Evolutionary conservation across 2,329 filamentous ascomycete species (phyloP).

Genomic region (Calonectria montana): DNA sequence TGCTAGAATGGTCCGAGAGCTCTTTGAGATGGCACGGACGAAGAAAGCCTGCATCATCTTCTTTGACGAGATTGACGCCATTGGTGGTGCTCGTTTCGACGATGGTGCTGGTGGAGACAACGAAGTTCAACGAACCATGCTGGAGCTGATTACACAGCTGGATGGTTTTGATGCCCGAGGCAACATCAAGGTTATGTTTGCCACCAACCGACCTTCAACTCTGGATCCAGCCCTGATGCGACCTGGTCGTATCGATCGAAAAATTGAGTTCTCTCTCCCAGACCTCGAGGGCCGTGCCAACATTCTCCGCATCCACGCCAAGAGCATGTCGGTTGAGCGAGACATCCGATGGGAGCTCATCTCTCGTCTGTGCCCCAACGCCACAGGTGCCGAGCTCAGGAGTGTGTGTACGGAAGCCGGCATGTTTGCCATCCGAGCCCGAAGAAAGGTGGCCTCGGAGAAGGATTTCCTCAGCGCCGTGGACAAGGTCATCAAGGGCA

Average conservation of each 20-base stretch:
- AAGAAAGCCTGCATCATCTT: slow-evolving; percentile 99
- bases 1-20: slow-evolving; percentile 96
- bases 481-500: slow-evolving; percentile 99
- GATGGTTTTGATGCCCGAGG: slow-evolving; percentile 96
- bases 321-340: slow-evolving; percentile 99
- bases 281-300: slow-evolving; percentile 98
- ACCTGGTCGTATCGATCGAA: slow-evolving; percentile 96
- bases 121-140: slow-evolving; percentile 97
- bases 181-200: slow-evolving; percentile 99
- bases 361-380: slow-evolving; percentile 95
- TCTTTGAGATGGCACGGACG: slow-evolving; percentile 99
- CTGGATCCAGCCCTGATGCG: slow-evolving; percentile 97
- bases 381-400: slow-evolving; percentile 93
- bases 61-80: slow-evolving; percentile 93
- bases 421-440: slow-evolving; percentile 95
- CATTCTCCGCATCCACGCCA: slow-evolving; percentile 97
- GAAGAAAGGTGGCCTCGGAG: slow-evolving; percentile 97
- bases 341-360: slow-evolving; percentile 99
- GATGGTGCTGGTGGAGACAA: slow-evolving; percentile 97
- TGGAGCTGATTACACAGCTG: slow-evolving; percentile 96
- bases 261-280: slow-evolving; percentile 98
- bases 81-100: slow-evolving; percentile 95
- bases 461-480: slow-evolving; percentile 98
- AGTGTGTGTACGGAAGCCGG: slow-evolving; percentile 98
- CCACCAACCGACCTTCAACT: slow-evolving; percentile 95